Evolutionary conservation across 2,329 filamentous ascomycete genomes (phyloP).

Genomic region (Hypoxylon sp.): DNA sequence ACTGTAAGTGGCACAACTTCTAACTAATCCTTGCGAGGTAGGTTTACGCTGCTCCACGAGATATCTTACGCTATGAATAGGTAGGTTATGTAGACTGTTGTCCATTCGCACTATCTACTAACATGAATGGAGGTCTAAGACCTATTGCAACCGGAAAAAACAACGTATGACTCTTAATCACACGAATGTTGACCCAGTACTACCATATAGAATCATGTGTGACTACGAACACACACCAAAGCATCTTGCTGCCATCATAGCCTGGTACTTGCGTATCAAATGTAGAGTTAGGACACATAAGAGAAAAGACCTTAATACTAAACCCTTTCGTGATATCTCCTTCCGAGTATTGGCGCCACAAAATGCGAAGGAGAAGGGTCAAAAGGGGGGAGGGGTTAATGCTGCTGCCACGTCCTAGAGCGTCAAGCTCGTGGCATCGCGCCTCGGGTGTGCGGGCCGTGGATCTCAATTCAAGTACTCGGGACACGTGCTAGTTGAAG

Average conservation of each 20-base stretch:
- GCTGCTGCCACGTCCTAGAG: not conserved
- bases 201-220: not conserved
- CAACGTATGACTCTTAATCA: not conserved
- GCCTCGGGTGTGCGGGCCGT: not conserved
- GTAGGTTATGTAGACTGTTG: not conserved
- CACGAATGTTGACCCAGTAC: not conserved
- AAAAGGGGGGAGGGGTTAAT: too few species aligned
- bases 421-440: not conserved
- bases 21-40: too few species aligned
- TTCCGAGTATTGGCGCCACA: not conserved
- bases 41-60: not conserved
- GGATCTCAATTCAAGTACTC: not conserved
- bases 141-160: not conserved
- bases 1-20: not conserved
- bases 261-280: not conserved
- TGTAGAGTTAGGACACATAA: not conserved
- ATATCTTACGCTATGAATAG: not conserved
- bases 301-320: not conserved
- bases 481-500: not conserved
- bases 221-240: not conserved
- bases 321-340: not conserved
- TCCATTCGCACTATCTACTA: not conserved
- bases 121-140: not conserved
- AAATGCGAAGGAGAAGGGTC: too few species aligned
- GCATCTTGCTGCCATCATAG: not conserved